These are phyloP conservation scores for Fusarium pininemorale DNA, from an alignment of 2,329 filamentous ascomycete species.

Conservation along the genomic window DNA sequence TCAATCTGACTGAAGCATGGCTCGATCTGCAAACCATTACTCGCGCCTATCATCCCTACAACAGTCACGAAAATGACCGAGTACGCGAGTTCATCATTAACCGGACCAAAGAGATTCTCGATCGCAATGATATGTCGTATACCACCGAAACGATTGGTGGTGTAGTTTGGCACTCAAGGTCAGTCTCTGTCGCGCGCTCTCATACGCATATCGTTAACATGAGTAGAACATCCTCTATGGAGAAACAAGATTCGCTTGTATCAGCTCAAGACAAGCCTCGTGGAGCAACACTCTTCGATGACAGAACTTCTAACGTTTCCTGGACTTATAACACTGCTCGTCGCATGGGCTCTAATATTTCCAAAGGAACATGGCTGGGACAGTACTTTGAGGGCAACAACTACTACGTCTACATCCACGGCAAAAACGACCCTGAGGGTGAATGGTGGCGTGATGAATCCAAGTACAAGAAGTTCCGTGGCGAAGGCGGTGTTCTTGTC, in stretches of 20 bases:
- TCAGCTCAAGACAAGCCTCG: slow-evolving; percentile 14
- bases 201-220: not conserved
- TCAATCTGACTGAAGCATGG: slow-evolving; percentile 90
- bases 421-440: slow-evolving; percentile 75
- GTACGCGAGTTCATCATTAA: slow-evolving; percentile 79
- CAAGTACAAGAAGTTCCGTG: slow-evolving; percentile 57
- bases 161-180: slow-evolving; percentile 42
- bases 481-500: slow-evolving; percentile 82
- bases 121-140: slow-evolving; percentile 65
- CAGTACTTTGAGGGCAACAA: slow-evolving; percentile 95
- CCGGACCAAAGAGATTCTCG: slow-evolving; percentile 75
- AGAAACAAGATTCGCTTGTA: not conserved
- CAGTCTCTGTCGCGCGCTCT: not conserved
- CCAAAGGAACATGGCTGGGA: slow-evolving; percentile 48
- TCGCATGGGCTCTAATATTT: slow-evolving; percentile 29
- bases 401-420: slow-evolving; percentile 89
- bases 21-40: slow-evolving; percentile 81
- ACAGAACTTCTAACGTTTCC: slow-evolving; percentile 81
- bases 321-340: slow-evolving; percentile 50
- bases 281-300: slow-evolving; percentile 77
- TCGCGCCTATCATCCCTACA: slow-evolving; percentile 84
- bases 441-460: slow-evolving; percentile 73
- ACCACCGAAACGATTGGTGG: slow-evolving; percentile 51
- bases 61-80: slow-evolving; percentile 82
- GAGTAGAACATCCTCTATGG: slow-evolving; percentile 4